A percentile compares a stretch with the other conserved stretches of the same genome.
Evolutionary conservation across 2,329 filamentous ascomycete genomes (phyloP).

Genomic region (Colletotrichum euphorbiae): DNA sequence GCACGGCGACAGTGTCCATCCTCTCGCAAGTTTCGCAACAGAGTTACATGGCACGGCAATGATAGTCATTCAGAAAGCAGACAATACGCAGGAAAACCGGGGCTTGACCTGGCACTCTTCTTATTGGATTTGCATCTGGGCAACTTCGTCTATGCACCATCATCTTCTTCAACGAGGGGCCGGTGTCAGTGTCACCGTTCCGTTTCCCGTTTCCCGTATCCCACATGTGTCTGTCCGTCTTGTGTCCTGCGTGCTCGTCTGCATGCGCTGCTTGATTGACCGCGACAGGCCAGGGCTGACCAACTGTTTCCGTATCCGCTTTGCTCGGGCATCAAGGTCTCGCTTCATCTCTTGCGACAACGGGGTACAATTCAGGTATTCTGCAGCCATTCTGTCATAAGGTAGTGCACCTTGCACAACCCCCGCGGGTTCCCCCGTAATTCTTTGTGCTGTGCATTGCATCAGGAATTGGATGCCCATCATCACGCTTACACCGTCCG

Average conservation of each 20-base stretch:
- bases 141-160: conserved; percentile 30
- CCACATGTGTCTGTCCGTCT: background rate
- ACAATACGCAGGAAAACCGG: conserved; percentile 19
- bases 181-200: background rate
- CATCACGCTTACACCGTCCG: conserved; percentile 13
- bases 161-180: conserved; percentile 28
- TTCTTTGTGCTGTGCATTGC: conserved; percentile 17
- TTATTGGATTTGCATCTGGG: conserved; percentile 21
- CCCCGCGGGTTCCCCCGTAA: conserved; percentile 1
- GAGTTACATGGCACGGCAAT: conserved; percentile 4
- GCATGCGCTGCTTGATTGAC: conserved; percentile 29
- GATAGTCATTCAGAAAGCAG: conserved; percentile 10
- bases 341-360: too few species aligned
- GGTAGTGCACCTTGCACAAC: background rate
- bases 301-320: conserved; percentile 11
- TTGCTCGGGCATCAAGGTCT: too few species aligned
- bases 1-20: background rate
- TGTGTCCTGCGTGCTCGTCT: conserved; percentile 1
- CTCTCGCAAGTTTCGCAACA: background rate
- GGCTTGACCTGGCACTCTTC: background rate
- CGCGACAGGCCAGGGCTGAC: conserved; percentile 17
- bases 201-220: background rate
- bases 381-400: background rate
- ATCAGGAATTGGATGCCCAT: conserved; percentile 19
- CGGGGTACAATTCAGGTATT: background rate